Base-by-base conservation (phyloP, 2,329 filamentous ascomycete species). In the Arachnomyces sp. region DNA sequence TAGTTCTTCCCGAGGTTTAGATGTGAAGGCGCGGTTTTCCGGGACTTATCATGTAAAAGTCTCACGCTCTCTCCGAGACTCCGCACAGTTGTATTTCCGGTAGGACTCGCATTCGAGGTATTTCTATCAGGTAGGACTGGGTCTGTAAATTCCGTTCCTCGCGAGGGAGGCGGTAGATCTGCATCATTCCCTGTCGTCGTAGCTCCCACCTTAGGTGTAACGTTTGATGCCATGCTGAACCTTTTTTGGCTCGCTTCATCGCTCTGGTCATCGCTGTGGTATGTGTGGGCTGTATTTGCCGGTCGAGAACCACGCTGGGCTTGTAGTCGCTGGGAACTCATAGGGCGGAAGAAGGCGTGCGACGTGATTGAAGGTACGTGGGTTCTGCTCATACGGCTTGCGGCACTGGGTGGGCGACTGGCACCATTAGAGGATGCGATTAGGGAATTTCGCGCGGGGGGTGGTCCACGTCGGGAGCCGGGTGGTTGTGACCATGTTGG, bases 321-420 rank as follows among this genome's bases (percentile, higher is more conserved):
- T 65, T 96, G 90, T 37, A 96, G 71, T 59, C 87, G 83, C 60
- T 94, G 88, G 16, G 90, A 94, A 66, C 89, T 96, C 87, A 98
- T 94, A 30, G 92, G 92, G 15, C 82, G 83, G 58, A 94, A 94
- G 67, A 98, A 96, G 39, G 86, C 90, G 56, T 90, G 84, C 12
- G 87, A 88, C 2, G 87, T 82, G 39, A 98, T 69, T 2, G 84
- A 88, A 1, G 92, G 89, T 14, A 94, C 88, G 70, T 98, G 92
- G 31, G 85, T 92, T 55, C 82, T 77, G 58, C 82, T 88, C 34
- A 82, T 72, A 31, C 84, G 73, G 49, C 81, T 90, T 12, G 73
- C 39, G 71, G 82, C 49, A 43, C 65, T 70, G 36, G 58, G 63
- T 73, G 73, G 49, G 63, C 78, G 58, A 60, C 72, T 68, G 20